phyloP scores from a whole-genome alignment of 179 eudicot species.

The Vitellaria paradoxa region DNA sequence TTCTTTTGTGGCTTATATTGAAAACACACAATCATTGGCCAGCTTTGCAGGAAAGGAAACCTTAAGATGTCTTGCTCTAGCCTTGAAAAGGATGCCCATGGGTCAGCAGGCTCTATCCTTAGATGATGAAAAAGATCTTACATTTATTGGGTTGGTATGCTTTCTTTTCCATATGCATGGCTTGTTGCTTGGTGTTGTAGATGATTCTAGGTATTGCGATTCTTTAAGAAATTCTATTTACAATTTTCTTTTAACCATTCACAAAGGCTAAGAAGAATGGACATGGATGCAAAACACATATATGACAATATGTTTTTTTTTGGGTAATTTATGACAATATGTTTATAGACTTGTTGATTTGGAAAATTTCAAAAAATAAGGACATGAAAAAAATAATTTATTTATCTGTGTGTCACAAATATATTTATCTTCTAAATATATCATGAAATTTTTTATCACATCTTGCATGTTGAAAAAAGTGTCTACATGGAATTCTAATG shows the following conservation, averaged over 20 bases:
- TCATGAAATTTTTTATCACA: no score
- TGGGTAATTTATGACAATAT: no score
- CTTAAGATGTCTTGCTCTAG: slow-evolving; percentile 89
- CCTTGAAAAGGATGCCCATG: slow-evolving; percentile 75
- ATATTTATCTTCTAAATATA: no score
- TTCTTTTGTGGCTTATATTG: neutral
- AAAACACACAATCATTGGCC: slow-evolving; percentile 24
- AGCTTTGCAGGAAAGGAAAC: slow-evolving; percentile 99
- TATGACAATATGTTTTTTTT: no score
- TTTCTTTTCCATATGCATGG: slow-evolving; percentile 33
- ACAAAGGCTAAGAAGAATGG: neutral
- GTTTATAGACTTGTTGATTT: no score
- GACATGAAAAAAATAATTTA: no score
- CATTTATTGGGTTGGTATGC: slow-evolving; percentile 99
- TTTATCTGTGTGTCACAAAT: no score
- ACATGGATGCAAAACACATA: no score
- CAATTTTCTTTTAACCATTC: neutral
- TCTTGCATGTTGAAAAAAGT: no score
- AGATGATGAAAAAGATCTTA: slow-evolving; percentile 91
- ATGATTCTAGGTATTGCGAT: neutral
- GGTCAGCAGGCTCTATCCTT: slow-evolving; percentile 69
- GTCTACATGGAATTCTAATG: no score
- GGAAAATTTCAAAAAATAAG: no score
- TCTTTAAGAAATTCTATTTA: neutral
- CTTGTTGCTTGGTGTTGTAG: slow-evolving; percentile 11